Evolutionary conservation across 1,284 basidiomycete species (phyloP).

Genomic region (Leccinum fallax): DNA sequence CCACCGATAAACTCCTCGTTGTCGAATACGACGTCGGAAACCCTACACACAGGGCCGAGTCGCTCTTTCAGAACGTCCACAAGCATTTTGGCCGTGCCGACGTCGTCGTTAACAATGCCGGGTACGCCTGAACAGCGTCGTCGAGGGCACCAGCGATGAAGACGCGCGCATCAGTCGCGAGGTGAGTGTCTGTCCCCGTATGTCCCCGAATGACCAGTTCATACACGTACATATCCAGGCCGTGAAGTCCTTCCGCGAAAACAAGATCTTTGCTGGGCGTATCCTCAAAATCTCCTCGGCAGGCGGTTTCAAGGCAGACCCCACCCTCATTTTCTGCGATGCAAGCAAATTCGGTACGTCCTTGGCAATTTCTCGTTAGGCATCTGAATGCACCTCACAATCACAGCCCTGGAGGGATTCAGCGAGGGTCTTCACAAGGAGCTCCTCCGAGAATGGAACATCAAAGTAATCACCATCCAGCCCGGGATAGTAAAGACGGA

Average conservation of each 20-base stretch:
- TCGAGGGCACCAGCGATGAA: slow-evolving; percentile 31
- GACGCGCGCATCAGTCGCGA: slow-evolving; percentile 33
- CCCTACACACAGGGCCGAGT: slow-evolving; percentile 19
- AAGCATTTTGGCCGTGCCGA: slow-evolving; percentile 45
- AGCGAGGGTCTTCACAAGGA: slow-evolving; percentile 26
- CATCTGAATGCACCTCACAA: background rate
- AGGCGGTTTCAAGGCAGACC: slow-evolving; percentile 21
- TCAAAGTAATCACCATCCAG: slow-evolving; percentile 23
- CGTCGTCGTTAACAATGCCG: slow-evolving; percentile 49
- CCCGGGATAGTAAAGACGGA: slow-evolving; percentile 27
- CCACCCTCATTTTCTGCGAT: slow-evolving; percentile 25
- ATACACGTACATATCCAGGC: slow-evolving; percentile 9
- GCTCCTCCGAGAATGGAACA: slow-evolving; percentile 27
- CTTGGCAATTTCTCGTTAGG: background rate
- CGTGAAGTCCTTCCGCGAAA: slow-evolving; percentile 27
- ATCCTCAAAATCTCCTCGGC: slow-evolving; percentile 26
- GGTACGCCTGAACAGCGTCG: slow-evolving; percentile 29
- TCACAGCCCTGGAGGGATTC: slow-evolving; percentile 27
- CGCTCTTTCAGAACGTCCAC: slow-evolving; percentile 38
- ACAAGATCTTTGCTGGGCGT: slow-evolving; percentile 22
- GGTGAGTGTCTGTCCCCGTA: background rate
- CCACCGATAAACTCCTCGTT: slow-evolving; percentile 24
- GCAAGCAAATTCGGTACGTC: slow-evolving; percentile 29
- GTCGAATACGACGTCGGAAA: slow-evolving; percentile 28
- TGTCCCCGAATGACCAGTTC: background rate